Percentiles rank a stretch among this genome's conserved stretches.
Evolutionary conservation across 495 filamentous ascomycete genomes (phyloP).

Genomic region (Xylaria flabelliformis): DNA sequence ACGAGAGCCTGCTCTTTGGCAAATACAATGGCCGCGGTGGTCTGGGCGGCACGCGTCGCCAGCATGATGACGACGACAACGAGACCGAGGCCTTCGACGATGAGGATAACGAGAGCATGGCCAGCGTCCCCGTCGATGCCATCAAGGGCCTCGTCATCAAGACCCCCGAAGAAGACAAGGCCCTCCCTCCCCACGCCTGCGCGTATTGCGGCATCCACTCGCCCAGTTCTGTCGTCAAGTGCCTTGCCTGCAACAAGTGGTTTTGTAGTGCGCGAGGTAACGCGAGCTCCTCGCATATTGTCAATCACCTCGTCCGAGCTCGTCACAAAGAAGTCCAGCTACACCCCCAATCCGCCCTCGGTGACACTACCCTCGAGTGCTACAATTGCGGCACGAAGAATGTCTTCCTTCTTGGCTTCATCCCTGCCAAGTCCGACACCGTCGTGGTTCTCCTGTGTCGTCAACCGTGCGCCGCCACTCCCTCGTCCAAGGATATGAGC

Average conservation of each 20-base stretch:
- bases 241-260: slow-evolving; percentile 95
- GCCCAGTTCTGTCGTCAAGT: slow-evolving; percentile 92
- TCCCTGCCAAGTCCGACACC: slow-evolving; percentile 98
- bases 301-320: slow-evolving; percentile 97
- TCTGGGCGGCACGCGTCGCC: slow-evolving; percentile 56
- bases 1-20: slow-evolving; percentile 75
- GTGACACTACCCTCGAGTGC: slow-evolving; percentile 96
- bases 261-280: slow-evolving; percentile 99
- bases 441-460: slow-evolving; percentile 97
- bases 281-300: slow-evolving; percentile 94
- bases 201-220: slow-evolving; percentile 99
- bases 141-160: slow-evolving; percentile 70
- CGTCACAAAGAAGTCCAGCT: slow-evolving; percentile 98
- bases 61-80: slow-evolving; percentile 83
- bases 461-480: slow-evolving; percentile 92
- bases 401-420: slow-evolving; percentile 98
- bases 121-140: slow-evolving; percentile 81
- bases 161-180: slow-evolving; percentile 80
- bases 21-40: slow-evolving; percentile 65
- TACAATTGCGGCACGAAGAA: slow-evolving; percentile 99
- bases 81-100: slow-evolving; percentile 87
- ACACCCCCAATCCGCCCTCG: slow-evolving; percentile 92
- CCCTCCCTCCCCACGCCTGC: slow-evolving; percentile 95
- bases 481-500: slow-evolving; percentile 99
- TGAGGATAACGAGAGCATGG: slow-evolving; percentile 90